Base-by-base conservation (phyloP, 208 protist species). In the Phytomonas serpens region DNA sequence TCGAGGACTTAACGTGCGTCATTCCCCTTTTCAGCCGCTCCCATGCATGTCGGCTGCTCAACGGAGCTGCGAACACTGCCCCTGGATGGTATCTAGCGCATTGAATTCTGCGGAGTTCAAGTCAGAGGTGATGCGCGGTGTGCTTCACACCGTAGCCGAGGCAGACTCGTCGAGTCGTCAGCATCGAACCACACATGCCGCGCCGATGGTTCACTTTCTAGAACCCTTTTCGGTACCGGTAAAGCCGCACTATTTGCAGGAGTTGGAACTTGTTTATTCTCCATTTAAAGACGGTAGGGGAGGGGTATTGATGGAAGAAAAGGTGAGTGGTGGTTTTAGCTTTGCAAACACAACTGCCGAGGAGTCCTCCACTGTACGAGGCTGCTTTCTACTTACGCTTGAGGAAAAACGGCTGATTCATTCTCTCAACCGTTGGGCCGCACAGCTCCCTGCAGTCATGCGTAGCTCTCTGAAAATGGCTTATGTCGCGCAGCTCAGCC, bases 341-440 rank as follows among this genome's bases (percentile, higher is more conserved):
- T 13, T 34, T 64, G 36, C 36, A 38, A 33, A 42, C 3, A 38
- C 36, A 38, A 16, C 36, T 33, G 36, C 34, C 16, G 31, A 27
- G 36, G 32, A 19, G 7, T 47, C 1, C 33, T 14, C 27, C 23
- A 34, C 38, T 67, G 5, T 16, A 11, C 67, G 42, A 10, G 68
- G 67, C 1, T 93, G 88, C 72, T 61, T 81, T 57, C 80, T 93
- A 32, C 77, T 77, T 38, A 92, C 91, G 34, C 74, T 93, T 32
- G 88, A 96, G 82, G 88, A 94, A 73, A 80, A 90, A 68, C 82
- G 88, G 7, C 81, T 96, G 34, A 72, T 82, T 34, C 14, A 57
- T 10, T 62, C 73, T 14, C 75, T 96, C 19, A 82, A 77, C 36
- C 77, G 73, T 3, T 96, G 91, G 88, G 82, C 83, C 0, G 68